phyloP scores from a whole-genome alignment of 805 yeast genomes.

The Candida michaelii region DNA sequence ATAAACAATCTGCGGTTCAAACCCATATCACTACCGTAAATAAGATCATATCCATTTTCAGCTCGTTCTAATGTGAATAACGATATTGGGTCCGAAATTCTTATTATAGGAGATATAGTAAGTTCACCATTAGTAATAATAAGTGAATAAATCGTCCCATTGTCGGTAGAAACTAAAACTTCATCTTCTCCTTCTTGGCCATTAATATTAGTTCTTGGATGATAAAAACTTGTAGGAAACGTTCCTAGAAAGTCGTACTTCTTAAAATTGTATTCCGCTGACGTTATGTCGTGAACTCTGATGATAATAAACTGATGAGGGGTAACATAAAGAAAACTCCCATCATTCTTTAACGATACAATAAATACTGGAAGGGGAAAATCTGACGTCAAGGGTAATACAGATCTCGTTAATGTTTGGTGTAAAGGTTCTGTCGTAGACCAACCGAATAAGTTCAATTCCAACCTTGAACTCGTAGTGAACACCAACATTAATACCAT shows the following conservation, averaged over 20 bases:
- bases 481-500: constrained; percentile 36
- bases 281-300: constrained; percentile 44
- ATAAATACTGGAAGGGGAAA: constrained; percentile 45
- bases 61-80: constrained; percentile 29
- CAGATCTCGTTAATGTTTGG: constrained; percentile 31
- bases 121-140: constrained; percentile 21
- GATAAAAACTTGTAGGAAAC: constrained; percentile 43
- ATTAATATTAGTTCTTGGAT: constrained; percentile 23
- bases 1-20: constrained; percentile 36
- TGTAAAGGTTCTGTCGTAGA: constrained; percentile 32
- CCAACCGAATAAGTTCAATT: constrained; percentile 43
- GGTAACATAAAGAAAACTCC: constrained; percentile 40
- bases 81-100: constrained; percentile 36
- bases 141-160: constrained; percentile 34
- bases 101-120: constrained; percentile 28
- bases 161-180: constrained; percentile 33
- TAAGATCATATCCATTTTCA: constrained; percentile 23
- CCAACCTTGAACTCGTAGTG: constrained; percentile 37
- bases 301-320: constrained; percentile 34
- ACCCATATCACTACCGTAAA: constrained; percentile 44
- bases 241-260: constrained; percentile 20
- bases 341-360: constrained; percentile 36
- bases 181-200: constrained; percentile 21
- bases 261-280: constrained; percentile 44
- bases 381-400: constrained; percentile 38